These are phyloP conservation scores for Fusarium fracticaudum DNA, from an alignment of 2,329 filamentous ascomycete genomes.

Conservation along the genomic window DNA sequence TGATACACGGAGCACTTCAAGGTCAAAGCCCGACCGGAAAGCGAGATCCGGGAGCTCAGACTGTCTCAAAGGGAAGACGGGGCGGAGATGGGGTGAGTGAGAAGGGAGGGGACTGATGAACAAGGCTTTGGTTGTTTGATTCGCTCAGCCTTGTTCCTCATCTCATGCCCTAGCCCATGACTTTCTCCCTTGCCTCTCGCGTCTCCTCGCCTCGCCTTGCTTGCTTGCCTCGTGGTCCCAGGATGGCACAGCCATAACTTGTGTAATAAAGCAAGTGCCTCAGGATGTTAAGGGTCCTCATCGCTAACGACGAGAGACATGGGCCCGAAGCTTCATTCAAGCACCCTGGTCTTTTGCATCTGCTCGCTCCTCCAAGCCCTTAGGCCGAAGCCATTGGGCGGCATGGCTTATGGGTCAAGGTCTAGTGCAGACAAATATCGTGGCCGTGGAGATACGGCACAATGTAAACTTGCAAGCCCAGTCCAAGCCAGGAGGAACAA, in stretches of 20 bases:
- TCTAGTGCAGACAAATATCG: slow-evolving; percentile 33
- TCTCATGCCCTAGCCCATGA: slow-evolving; percentile 16
- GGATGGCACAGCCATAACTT: slow-evolving; percentile 32
- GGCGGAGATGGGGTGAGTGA: slow-evolving; percentile 29
- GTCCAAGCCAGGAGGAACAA: slow-evolving; percentile 7
- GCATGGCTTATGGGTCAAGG: slow-evolving; percentile 33
- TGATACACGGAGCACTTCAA: slow-evolving; percentile 23
- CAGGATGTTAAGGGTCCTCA: slow-evolving; percentile 25
- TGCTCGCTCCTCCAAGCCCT: slow-evolving; percentile 23
- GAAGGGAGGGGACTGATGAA: slow-evolving; percentile 23
- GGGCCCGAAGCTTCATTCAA: slow-evolving; percentile 17
- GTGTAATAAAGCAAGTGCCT: slow-evolving; percentile 20
- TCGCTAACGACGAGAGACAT: slow-evolving; percentile 22
- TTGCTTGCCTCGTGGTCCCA: slow-evolving; percentile 38
- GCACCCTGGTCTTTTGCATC: slow-evolving; percentile 22
- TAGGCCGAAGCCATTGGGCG: slow-evolving; percentile 27
- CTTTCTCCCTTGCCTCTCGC: slow-evolving; percentile 28
- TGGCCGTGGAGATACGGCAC: slow-evolving; percentile 24
- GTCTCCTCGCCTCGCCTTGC: slow-evolving; percentile 34
- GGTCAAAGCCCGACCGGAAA: slow-evolving; percentile 34
- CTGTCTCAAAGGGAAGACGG: slow-evolving; percentile 30
- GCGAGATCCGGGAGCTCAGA: slow-evolving; percentile 29
- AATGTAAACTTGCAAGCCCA: slow-evolving; percentile 17
- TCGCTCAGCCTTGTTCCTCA: slow-evolving; percentile 40
- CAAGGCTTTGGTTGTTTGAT: slow-evolving; percentile 37